Evolutionary conservation across 768 basidiomycete species (phyloP).

Genomic region (Trametes villosa): DNA sequence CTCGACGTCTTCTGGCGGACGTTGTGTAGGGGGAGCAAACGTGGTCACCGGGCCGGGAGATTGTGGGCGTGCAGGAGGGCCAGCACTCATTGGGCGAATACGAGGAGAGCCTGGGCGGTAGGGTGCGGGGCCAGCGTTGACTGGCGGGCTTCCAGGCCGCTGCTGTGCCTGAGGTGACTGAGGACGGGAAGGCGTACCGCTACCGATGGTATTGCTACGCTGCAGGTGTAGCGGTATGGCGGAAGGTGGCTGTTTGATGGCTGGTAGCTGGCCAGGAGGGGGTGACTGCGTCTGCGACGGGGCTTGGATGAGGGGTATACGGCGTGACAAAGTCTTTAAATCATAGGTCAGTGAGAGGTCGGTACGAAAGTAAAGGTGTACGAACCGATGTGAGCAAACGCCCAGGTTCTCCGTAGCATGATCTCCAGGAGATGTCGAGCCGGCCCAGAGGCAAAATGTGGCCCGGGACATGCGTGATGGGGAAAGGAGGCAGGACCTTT

Average conservation of each 20-base stretch:
- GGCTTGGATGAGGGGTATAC: constrained; percentile 61
- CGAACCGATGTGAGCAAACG: constrained; percentile 80
- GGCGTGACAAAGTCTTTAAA: constrained; percentile 71
- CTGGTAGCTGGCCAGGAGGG: constrained; percentile 25
- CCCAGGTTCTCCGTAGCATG: constrained; percentile 84
- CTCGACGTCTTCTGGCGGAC: constrained; percentile 48
- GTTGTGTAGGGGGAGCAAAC: constrained; percentile 33
- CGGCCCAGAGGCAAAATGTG: constrained; percentile 79
- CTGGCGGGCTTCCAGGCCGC: constrained; percentile 62
- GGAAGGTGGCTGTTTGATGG: constrained; percentile 55
- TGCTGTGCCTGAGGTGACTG: constrained; percentile 59
- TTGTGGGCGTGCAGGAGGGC: constrained; percentile 22
- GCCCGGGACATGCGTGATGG: constrained; percentile 63
- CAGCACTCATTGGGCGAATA: constrained; percentile 31
- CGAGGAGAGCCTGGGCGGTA: constrained; percentile 50
- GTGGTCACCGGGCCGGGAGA: constrained; percentile 38
- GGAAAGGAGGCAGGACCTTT: constrained; percentile 44
- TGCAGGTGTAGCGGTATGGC: constrained; percentile 82
- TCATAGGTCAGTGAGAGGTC: not conserved
- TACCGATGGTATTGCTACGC: constrained; percentile 46
- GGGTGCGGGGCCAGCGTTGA: constrained; percentile 40
- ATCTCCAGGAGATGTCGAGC: constrained; percentile 88
- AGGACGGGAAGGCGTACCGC: constrained; percentile 49
- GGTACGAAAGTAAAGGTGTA: not conserved
- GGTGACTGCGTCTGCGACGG: constrained; percentile 40